These are phyloP conservation scores for Ophiocordyceps camponoti-rufipedis DNA, from an alignment of 2,329 filamentous ascomycete species.

Conservation along the genomic window DNA sequence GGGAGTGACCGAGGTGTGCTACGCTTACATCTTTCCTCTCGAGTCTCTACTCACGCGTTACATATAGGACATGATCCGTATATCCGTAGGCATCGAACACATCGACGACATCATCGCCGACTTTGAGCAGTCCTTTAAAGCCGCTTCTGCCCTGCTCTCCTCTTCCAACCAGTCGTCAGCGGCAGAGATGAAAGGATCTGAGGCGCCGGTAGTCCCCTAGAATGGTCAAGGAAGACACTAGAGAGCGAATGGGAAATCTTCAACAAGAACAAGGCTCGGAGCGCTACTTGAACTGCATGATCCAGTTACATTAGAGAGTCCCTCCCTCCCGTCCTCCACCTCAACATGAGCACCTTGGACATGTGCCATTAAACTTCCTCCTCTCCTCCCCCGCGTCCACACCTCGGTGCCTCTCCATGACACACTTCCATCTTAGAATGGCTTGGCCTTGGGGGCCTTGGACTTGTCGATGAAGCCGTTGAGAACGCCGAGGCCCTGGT, in stretches of 20 bases:
- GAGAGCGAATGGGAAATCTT: too few relatives aligned
- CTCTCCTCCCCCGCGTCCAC: too few relatives aligned
- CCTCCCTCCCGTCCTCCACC: too few relatives aligned
- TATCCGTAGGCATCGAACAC: conserved; percentile 89
- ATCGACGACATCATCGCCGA: conserved; percentile 95
- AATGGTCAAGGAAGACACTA: neutral
- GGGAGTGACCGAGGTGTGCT: conserved; percentile 54
- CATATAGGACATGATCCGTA: conserved; percentile 65
- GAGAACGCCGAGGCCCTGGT: neutral
- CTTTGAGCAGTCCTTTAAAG: conserved; percentile 77
- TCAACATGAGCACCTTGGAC: neutral
- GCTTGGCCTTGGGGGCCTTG: too few relatives aligned
- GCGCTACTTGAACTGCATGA: too few relatives aligned
- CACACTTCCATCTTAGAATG: neutral
- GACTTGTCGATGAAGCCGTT: neutral
- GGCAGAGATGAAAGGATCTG: conserved; percentile 14
- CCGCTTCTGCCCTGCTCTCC: conserved; percentile 20
- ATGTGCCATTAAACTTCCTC: neutral
- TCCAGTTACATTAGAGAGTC: too few relatives aligned
- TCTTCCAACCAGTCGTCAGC: neutral
- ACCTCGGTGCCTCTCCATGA: neutral
- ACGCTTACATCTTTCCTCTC: neutral
- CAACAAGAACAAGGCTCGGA: too few relatives aligned
- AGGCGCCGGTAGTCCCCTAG: conserved; percentile 16
- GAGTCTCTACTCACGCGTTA: neutral